phyloP scores from a whole-genome alignment of 2,329 filamentous ascomycete genomes.

The Arthrobotrys musiformis region DNA sequence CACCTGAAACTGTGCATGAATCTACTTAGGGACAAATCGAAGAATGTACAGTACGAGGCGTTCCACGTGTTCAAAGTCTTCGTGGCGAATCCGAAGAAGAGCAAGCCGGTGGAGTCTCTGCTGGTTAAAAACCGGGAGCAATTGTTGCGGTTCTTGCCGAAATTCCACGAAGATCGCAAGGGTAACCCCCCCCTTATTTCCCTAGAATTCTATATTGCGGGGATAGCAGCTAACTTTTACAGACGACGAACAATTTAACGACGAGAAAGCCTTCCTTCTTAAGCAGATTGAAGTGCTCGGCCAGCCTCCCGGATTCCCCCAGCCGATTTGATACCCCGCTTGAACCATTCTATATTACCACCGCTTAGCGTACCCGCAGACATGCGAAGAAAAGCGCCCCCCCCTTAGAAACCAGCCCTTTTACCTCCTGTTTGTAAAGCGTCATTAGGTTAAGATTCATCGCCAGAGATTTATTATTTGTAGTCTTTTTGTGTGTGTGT shows the following conservation, averaged over 20 bases:
- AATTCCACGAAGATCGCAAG: slow-evolving; percentile 89
- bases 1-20: slow-evolving; percentile 99
- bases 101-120: slow-evolving; percentile 93
- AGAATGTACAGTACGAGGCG: slow-evolving; percentile 99
- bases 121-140: slow-evolving; percentile 95
- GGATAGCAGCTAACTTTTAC: slow-evolving; percentile 60
- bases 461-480: not conserved
- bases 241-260: slow-evolving; percentile 97
- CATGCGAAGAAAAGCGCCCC: slow-evolving; percentile 4
- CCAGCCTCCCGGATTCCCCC: slow-evolving; percentile 13
- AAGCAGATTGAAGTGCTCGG: slow-evolving; percentile 77
- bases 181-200: slow-evolving; percentile 43
- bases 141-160: slow-evolving; percentile 85
- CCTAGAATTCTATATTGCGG: not conserved
- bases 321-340: slow-evolving; percentile 30
- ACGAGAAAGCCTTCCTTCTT: slow-evolving; percentile 96
- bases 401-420: not conserved
- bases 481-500: not conserved
- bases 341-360: not conserved
- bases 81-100: slow-evolving; percentile 98
- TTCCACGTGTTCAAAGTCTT: slow-evolving; percentile 99
- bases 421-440: not conserved
- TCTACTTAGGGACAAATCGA: slow-evolving; percentile 89
- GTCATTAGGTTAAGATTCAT: not conserved
- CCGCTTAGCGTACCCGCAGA: not conserved